Base-by-base conservation (phyloP, 2,329 filamentous ascomycete genomes). In the Bipolaris gigantea region DNA sequence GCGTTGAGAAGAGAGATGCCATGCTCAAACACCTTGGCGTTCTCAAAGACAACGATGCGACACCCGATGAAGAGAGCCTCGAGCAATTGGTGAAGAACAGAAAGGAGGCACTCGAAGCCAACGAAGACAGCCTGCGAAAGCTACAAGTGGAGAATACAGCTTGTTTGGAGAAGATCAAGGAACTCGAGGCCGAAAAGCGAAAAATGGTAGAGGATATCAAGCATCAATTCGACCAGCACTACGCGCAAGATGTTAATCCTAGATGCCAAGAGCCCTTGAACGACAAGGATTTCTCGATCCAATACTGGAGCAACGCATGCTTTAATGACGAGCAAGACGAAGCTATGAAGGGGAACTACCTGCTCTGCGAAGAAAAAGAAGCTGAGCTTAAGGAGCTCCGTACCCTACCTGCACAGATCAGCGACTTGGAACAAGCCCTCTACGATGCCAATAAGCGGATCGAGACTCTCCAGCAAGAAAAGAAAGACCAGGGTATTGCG, bases 11-110 rank as follows among this genome's bases (percentile, higher is more conserved):
- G 13, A 25, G 36, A 30, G 25, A 41, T 11, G n/a, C 33, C 3
- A 39, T 54, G 34, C 47, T 54, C 21, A 32, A 45, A 39, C 5
- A 10, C 8, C 47, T 54, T 19, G 34, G 34, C 23, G 27, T 46
- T n/a, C 13, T 27, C 32, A 16, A 41, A 15, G 32, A 36, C 13
- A 18, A 13, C n/a, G 10, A 27, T 19, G 10, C 6, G 10, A 44
- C 25, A 18, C 4, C 16, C 11, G 36, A 51, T n/a, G 19, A 46
- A 35, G 25, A 55, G 1, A 25, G 21, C 11, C 34, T 54, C 16
- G 11, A 9, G 7, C 9, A 42, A 21, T 40, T 35, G 16, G 32
- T 46, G 7, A 34, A 30, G 23, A 23, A 41, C 8, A 46, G 18
- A 11, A 46, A 36, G 13, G n/a, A 15, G 9, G 11, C 16, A 19